These are phyloP conservation scores for Xylaria hypoxylon DNA, from an alignment of 2,329 filamentous ascomycete species.

Conservation along the genomic window DNA sequence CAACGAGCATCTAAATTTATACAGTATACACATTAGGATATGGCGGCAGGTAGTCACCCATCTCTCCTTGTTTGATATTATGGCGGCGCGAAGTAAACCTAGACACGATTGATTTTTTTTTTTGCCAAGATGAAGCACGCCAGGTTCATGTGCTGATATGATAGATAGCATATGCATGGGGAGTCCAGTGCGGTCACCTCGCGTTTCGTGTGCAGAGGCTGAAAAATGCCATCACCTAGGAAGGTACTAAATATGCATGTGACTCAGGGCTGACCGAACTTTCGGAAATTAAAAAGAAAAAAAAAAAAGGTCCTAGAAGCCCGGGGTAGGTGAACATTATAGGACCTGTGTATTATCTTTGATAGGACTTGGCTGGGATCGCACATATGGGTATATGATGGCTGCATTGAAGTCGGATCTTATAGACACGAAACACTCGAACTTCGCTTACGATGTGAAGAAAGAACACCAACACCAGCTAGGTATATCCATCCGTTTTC, in stretches of 20 bases:
- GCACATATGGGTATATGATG: background rate
- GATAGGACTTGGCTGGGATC: background rate
- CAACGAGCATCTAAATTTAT: background rate
- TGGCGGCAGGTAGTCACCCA: background rate
- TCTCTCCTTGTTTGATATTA: background rate
- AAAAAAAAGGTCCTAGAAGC: slow-evolving; percentile 1
- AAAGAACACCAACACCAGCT: background rate
- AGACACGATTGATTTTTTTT: background rate
- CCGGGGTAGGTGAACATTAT: background rate
- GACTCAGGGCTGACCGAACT: background rate
- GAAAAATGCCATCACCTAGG: background rate
- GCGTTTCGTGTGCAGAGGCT: slow-evolving; percentile 4
- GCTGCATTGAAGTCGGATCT: no score
- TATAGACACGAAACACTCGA: no score
- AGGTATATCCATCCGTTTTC: background rate
- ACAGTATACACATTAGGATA: background rate
- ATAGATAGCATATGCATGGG: background rate
- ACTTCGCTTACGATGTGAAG: background rate
- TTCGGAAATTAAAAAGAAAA: slow-evolving; percentile 5
- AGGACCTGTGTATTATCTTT: no score
- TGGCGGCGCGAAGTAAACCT: background rate
- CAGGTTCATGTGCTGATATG: background rate
- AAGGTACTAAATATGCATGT: background rate
- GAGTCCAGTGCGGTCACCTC: background rate
- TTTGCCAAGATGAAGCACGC: slow-evolving; percentile 10